Evolutionary conservation across 1,139 yeast species (phyloP).

Genomic region (Suhomyces terraborum): DNA sequence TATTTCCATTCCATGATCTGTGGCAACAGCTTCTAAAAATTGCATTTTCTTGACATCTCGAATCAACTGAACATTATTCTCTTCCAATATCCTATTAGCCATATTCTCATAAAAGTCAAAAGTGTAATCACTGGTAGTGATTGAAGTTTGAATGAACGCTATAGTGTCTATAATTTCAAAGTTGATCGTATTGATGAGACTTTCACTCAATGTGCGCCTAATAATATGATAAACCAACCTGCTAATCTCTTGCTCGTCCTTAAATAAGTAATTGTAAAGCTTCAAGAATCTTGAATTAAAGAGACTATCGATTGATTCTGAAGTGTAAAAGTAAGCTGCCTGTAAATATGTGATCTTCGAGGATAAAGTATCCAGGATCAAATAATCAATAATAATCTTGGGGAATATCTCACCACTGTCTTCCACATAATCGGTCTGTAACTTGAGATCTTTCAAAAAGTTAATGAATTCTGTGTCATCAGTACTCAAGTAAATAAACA

Average conservation of each 20-base stretch:
- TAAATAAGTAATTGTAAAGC: conserved; percentile 47
- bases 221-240: conserved; percentile 49
- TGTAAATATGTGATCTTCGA: conserved; percentile 53
- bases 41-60: conserved; percentile 18
- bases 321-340: conserved; percentile 54
- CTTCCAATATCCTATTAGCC: conserved; percentile 16
- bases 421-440: conserved; percentile 28
- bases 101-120: conserved; percentile 18
- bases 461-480: conserved; percentile 50
- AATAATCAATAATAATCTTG: conserved; percentile 48
- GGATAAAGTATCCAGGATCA: conserved; percentile 41
- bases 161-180: conserved; percentile 32
- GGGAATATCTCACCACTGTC: conserved; percentile 50
- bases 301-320: conserved; percentile 45
- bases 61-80: conserved; percentile 19
- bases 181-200: conserved; percentile 34
- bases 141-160: conserved; percentile 30
- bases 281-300: conserved; percentile 56
- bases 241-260: conserved; percentile 37
- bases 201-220: conserved; percentile 40
- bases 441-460: conserved; percentile 48
- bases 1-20: conserved; percentile 14
- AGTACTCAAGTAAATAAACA: conserved; percentile 56
- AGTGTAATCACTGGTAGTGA: conserved; percentile 24
- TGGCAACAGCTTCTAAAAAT: conserved; percentile 9